These are phyloP conservation scores for Globisporangium heterothallicum DNA, from an alignment of 352 stramenopile genomes.

Conservation along the genomic window DNA sequence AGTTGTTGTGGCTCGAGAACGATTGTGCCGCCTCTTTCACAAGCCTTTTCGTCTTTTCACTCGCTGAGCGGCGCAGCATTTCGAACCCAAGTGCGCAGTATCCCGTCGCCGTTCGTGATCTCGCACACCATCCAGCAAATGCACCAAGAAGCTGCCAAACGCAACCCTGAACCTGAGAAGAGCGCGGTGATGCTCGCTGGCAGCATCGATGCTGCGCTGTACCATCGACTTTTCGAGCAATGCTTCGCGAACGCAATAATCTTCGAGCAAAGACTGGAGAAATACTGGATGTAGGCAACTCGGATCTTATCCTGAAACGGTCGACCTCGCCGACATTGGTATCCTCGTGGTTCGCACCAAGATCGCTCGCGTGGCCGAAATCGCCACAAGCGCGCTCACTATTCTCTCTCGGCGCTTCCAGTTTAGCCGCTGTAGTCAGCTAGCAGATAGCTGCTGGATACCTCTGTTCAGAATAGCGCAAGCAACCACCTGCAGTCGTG, in stretches of 20 bases:
- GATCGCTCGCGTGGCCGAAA: too few relatives aligned
- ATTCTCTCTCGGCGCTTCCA: too few relatives aligned
- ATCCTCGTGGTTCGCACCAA: too few relatives aligned
- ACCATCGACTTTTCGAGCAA: conserved; percentile 6
- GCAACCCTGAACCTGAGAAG: neutral
- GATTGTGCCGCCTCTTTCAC: neutral
- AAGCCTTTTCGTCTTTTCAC: conserved; percentile 11
- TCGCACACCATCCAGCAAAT: conserved; percentile 11
- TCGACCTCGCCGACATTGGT: too few relatives aligned
- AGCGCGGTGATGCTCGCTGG: neutral
- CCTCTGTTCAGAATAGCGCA: neutral
- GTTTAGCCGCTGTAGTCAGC: too few relatives aligned
- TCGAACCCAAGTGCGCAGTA: neutral
- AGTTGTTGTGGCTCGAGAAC: neutral
- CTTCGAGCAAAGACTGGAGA: conserved; percentile 5
- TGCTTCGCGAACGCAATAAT: conserved; percentile 6
- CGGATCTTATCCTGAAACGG: neutral
- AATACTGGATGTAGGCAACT: conserved; percentile 2
- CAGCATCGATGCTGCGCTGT: conserved; percentile 9
- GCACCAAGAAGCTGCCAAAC: neutral
- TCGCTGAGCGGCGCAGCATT: conserved; percentile 6
- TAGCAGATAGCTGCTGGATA: too few relatives aligned
- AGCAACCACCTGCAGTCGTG: neutral
- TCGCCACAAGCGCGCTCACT: too few relatives aligned
- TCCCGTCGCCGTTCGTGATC: conserved; percentile 12